Evolutionary conservation across 805 yeast genomes (phyloP), one percentile per base, ranked within the genome.

Genomic region (Jamesozyma spencerorum): DNA sequence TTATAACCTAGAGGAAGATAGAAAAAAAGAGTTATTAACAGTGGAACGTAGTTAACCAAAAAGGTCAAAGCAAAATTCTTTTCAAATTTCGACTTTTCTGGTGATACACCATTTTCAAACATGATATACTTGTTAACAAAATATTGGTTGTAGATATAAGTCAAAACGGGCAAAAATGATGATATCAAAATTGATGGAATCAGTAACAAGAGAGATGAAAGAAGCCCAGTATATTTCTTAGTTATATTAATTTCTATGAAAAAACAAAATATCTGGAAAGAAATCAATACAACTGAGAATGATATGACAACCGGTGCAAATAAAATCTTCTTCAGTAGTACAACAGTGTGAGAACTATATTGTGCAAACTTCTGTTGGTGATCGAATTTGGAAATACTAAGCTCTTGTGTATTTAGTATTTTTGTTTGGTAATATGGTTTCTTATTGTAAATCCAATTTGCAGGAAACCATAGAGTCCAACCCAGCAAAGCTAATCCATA

Each of bases 201-300:
- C 32, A 90, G 68, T 0, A 81, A 69, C 33, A 86, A 64, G 30
- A 80, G 47, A 1, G 60, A 40, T 57, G 79, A 74, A 27, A 79
- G 72, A 1, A 95, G 90, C 12, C 97, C 97, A 48, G 79, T 74
- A 59, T 90, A 92, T 34, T 92, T 61, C 61, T 92, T 95, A n/a
- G 79, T 72, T 43, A 88, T 59, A 53, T 85, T 83, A 47, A 92
- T 85, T 65, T 92, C 98, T 47, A 86, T 58, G 1, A 68, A 66
- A 57, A 87, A 87, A 44, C 92, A 82, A 3, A 64, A 46, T 42
- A 83, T 65, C 54, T 85, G 96, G 55, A 75, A 75, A 4, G 71
- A 48, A 2, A 85, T 65, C 47, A 88, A 65, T 13, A 74, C 57
- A 0, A 66, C 60, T 3, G 75, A 74, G 41, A 78, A 79, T 1